Evolutionary conservation across 257 asterid species (phyloP).

Genomic region (Solanum tarapatanum): DNA sequence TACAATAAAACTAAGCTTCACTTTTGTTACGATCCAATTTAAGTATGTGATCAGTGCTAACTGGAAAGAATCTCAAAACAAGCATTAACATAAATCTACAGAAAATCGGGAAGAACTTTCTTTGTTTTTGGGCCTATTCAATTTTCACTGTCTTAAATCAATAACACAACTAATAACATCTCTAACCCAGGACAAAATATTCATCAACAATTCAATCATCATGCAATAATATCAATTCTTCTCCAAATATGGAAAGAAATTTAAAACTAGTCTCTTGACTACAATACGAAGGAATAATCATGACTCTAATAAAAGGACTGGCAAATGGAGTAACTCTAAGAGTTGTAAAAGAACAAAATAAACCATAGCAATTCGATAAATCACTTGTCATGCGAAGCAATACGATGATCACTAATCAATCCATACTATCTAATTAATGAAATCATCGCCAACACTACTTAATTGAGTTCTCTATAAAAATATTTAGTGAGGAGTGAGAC

Average conservation of each 20-base stretch:
- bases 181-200: neutral
- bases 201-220: neutral
- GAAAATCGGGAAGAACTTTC: fast-evolving
- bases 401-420: neutral
- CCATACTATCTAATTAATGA: neutral
- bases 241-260: neutral
- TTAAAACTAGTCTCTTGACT: neutral
- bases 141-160: no score
- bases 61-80: neutral
- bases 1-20: no score
- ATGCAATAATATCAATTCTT: neutral
- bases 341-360: no score
- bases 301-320: no score
- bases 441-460: no score
- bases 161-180: neutral
- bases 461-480: neutral
- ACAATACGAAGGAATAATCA: neutral
- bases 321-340: neutral
- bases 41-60: neutral
- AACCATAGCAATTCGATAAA: neutral
- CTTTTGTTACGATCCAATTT: neutral
- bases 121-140: neutral
- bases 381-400: neutral
- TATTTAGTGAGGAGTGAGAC: no score
- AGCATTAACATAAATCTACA: neutral